phyloP scores from a whole-genome alignment of 805 yeast genomes.

The Metschnikowia drakensbergensis region DNA sequence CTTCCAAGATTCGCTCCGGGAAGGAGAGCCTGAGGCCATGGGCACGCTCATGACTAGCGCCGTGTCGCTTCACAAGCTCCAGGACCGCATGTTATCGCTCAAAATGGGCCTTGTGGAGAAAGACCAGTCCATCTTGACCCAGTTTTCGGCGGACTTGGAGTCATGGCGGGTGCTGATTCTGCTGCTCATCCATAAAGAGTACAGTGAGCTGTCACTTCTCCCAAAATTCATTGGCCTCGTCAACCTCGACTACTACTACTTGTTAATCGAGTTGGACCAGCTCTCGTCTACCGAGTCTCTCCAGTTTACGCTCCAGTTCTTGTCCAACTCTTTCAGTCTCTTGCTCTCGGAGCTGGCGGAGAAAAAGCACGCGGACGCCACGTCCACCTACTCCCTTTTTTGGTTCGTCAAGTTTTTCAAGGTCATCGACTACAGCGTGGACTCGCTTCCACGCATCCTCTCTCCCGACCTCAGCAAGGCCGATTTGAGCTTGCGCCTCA shows the following conservation, averaged over 20 bases:
- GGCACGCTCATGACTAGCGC: conserved; percentile 20
- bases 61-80: conserved; percentile 23
- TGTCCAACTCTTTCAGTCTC: conserved; percentile 38
- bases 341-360: conserved; percentile 21
- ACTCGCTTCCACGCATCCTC: conserved; percentile 21
- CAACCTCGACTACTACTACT: conserved; percentile 38
- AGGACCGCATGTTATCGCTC: conserved; percentile 23
- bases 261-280: conserved; percentile 40
- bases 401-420: conserved; percentile 37
- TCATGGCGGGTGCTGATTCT: conserved; percentile 34
- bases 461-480: conserved; percentile 9
- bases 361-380: conserved; percentile 15
- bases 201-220: conserved; percentile 25
- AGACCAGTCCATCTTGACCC: conserved; percentile 10
- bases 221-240: conserved; percentile 33
- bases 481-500: conserved; percentile 22
- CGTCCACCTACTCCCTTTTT: conserved; percentile 23
- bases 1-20: conserved; percentile 13
- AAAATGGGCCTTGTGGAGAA: conserved; percentile 13
- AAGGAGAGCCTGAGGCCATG: conserved; percentile 23
- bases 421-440: conserved; percentile 29
- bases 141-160: conserved; percentile 32
- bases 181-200: conserved; percentile 26
- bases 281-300: conserved; percentile 34
- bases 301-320: conserved; percentile 40